Evolutionary conservation across 1,284 basidiomycete species (phyloP), one percentile per base, ranked within the genome.

Genomic region (Stereum hirsutum): DNA sequence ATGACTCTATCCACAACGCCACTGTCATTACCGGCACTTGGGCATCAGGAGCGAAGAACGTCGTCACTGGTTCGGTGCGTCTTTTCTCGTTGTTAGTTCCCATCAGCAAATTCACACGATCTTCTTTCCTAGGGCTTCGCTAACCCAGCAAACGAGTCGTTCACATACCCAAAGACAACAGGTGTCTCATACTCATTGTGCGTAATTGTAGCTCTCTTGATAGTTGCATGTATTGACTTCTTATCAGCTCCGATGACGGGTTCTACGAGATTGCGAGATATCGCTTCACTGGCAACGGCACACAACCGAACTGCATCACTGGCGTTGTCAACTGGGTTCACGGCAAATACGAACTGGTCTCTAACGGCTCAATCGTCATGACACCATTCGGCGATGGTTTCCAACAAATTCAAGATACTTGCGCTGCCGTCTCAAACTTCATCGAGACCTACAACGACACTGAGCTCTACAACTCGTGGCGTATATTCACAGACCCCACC

Each of bases 351-450:
- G 47, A 56, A 1, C 61, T 89, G 34, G 63, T 77, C 47, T 25
- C 65, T 44, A 92, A 95, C 58, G 89, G 89, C 10, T 89, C 88
- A 10, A 79, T 96, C 47, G 57, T 72, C 31, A 63, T 89, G 55
- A 66, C 57, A 2, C 86, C 90, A 2, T 75, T 87, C 50, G 72
- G 69, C 12, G 92, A 96, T 58, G 92, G 92, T 12, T 89, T 77
- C 63, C 89, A 94, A 59, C 90, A 93, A 66, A 75, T 95, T 38
- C 90, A 97, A 68, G 84, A 93, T 53, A 81, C 89, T 0, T 97
- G 93, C 57, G 85, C 83, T 1, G 85, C 89, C 4, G 68, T 74
- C 5, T 90, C 90, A 23, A 89, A 91, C 60, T 81, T 91, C 57
- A 75, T 94, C 55, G 81, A 90, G 55, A 64, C 70, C 45, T 94